These are phyloP conservation scores for Botrytis cinerea DNA, from an alignment of 2,329 filamentous ascomycete genomes.

Conservation along the genomic window DNA sequence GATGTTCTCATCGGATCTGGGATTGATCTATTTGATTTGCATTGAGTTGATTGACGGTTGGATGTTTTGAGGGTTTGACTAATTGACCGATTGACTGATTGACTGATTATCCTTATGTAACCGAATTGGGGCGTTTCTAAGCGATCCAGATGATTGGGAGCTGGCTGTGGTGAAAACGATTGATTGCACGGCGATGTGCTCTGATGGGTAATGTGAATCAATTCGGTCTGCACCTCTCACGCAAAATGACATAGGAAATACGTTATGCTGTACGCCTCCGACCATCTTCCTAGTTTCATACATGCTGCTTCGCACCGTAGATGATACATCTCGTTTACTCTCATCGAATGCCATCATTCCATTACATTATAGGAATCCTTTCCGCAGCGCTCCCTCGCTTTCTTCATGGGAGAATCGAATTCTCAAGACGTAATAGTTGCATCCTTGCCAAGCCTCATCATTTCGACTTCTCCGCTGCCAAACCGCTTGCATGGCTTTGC, in stretches of 20 bases:
- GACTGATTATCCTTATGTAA: neutral
- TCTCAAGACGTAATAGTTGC: constrained; percentile 23
- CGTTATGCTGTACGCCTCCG: neutral
- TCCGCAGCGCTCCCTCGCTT: too few relatives aligned
- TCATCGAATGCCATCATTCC: constrained; percentile 19
- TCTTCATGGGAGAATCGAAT: neutral
- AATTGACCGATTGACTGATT: neutral
- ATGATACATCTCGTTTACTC: neutral
- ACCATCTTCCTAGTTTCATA: neutral
- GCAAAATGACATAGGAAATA: neutral
- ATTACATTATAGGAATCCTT: constrained; percentile 20
- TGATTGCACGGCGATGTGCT: too few relatives aligned
- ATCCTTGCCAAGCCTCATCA: constrained; percentile 18
- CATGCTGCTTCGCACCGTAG: too few relatives aligned
- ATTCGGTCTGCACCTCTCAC: constrained; percentile 3
- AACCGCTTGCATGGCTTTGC: neutral
- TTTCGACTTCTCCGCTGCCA: constrained; percentile 20
- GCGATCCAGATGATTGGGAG: neutral
- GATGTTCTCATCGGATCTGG: neutral
- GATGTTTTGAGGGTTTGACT: too few relatives aligned
- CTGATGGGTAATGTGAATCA: neutral
- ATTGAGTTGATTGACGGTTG: neutral
- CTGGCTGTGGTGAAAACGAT: too few relatives aligned
- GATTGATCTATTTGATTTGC: neutral
- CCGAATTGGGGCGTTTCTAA: neutral